Percentiles rank a stretch among this genome's conserved stretches.
phyloP scores from a whole-genome alignment of 2,329 filamentous ascomycete genomes.

The Cladosporium halotolerans region DNA sequence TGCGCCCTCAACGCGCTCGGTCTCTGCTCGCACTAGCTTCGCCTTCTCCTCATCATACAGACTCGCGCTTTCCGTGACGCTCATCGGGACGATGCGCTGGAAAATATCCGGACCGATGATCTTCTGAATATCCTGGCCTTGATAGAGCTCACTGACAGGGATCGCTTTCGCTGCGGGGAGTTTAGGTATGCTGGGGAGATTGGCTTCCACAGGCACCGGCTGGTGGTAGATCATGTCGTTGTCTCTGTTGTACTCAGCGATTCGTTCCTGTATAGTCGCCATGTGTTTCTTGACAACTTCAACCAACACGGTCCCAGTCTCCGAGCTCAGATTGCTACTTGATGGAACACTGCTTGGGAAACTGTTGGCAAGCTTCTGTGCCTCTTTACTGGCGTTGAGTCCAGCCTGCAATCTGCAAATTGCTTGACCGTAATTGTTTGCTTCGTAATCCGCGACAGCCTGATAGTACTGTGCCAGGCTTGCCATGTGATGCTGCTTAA shows the following conservation, averaged over 20 bases:
- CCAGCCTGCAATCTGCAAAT: slow-evolving; percentile 78
- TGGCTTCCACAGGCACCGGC: slow-evolving; percentile 77
- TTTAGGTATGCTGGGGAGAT: slow-evolving; percentile 75
- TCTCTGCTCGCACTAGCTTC: slow-evolving; percentile 87
- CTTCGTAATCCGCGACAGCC: slow-evolving; percentile 82
- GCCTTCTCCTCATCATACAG: slow-evolving; percentile 98
- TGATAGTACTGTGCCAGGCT: slow-evolving; percentile 93
- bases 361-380: slow-evolving; percentile 65
- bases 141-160: slow-evolving; percentile 91
- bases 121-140: slow-evolving; percentile 91
- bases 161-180: slow-evolving; percentile 94
- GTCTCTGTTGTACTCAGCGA: slow-evolving; percentile 73
- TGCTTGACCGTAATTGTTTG: slow-evolving; percentile 76
- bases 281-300: slow-evolving; percentile 81
- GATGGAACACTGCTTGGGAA: slow-evolving; percentile 76
- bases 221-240: slow-evolving; percentile 99
- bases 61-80: slow-evolving; percentile 93
- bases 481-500: slow-evolving; percentile 74
- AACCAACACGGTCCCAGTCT: slow-evolving; percentile 66
- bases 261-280: slow-evolving; percentile 71
- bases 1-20: slow-evolving; percentile 84
- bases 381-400: slow-evolving; percentile 71
- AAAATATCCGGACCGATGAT: slow-evolving; percentile 98
- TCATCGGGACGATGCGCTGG: slow-evolving; percentile 90
- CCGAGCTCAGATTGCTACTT: slow-evolving; percentile 75